phyloP scores from a whole-genome alignment of 1,284 basidiomycete genomes.

The Pseudozyma pruni region DNA sequence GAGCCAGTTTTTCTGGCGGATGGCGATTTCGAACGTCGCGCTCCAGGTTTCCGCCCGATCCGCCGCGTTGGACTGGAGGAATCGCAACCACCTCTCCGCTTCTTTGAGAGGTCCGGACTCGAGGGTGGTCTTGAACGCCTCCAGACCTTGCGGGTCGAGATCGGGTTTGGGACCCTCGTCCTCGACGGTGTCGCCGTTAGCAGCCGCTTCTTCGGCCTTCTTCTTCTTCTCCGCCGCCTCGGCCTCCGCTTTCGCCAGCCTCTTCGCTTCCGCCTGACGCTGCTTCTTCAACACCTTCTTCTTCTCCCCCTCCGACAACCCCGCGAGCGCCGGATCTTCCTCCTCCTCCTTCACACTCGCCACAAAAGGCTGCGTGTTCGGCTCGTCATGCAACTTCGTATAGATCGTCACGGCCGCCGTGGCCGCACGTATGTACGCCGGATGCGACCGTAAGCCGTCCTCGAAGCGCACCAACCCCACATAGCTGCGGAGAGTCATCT shows the following conservation, averaged over 20 bases:
- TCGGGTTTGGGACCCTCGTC: conserved; percentile 76
- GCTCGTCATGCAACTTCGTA: conserved; percentile 68
- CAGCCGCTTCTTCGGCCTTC: conserved; percentile 36
- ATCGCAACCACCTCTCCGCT: conserved; percentile 79
- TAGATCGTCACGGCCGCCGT: conserved; percentile 79
- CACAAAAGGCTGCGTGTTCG: conserved; percentile 62
- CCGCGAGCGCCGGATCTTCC: conserved; percentile 18
- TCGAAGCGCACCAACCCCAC: conserved; percentile 83
- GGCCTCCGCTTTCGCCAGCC: conserved; percentile 24
- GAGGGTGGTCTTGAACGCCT: conserved; percentile 27
- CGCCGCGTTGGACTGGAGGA: conserved; percentile 72
- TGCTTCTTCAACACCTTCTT: conserved; percentile 46
- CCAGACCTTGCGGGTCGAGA: conserved; percentile 65
- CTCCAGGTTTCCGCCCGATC: conserved; percentile 79
- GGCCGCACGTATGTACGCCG: conserved; percentile 80
- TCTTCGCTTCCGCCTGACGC: conserved; percentile 37
- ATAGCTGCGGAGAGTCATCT: conserved; percentile 87
- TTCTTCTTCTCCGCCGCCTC: conserved; percentile 30
- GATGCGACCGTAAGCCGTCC: conserved; percentile 80
- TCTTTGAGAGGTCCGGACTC: conserved; percentile 74
- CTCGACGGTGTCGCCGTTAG: conserved; percentile 72
- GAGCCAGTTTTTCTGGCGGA: conserved; percentile 80
- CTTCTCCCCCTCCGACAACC: conserved; percentile 27
- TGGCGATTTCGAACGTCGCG: conserved; percentile 81
- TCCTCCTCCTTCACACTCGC: conserved; percentile 52